Percentiles rank a stretch among this genome's conserved stretches.
phyloP scores from a whole-genome alignment of 371 early-diverging fungal species.

The Lichtheimia corymbifera region DNA sequence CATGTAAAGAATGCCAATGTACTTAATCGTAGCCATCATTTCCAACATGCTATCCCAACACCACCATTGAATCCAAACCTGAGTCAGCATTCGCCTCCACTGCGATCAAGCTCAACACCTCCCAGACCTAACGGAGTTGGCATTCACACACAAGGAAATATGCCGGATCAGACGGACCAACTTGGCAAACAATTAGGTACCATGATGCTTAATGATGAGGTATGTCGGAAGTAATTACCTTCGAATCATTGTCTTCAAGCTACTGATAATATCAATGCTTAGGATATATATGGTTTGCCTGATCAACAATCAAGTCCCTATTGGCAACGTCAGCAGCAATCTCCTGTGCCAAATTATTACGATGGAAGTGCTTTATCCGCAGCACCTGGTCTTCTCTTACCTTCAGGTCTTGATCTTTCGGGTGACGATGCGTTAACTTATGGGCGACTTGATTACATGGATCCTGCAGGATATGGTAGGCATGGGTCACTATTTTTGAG shows the following conservation, averaged over 20 bases:
- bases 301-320: slow-evolving; percentile 2
- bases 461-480: slow-evolving; percentile 5
- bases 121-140: slow-evolving; percentile 36
- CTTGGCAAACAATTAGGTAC: slow-evolving; percentile 26
- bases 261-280: not conserved
- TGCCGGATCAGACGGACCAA: slow-evolving; percentile 5
- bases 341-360: slow-evolving; percentile 1
- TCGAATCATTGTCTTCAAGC: not conserved
- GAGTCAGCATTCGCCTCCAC: slow-evolving; percentile 23
- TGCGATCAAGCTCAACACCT: slow-evolving; percentile 52
- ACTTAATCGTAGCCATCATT: not conserved
- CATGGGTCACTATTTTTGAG: not conserved
- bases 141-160: not conserved
- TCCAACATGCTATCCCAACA: slow-evolving; percentile 15
- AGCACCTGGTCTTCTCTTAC: slow-evolving; percentile 8
- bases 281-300: slow-evolving; percentile 6
- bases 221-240: slow-evolving; percentile 8
- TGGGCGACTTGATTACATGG: slow-evolving; percentile 3
- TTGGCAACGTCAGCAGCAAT: slow-evolving; percentile 8
- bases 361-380: not conserved
- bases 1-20: too few relatives aligned
- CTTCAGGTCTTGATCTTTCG: slow-evolving; percentile 7
- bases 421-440: slow-evolving; percentile 3
- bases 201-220: slow-evolving; percentile 35
- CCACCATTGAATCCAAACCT: slow-evolving; percentile 38